Base-by-base conservation (phyloP, 2,329 filamentous ascomycete genomes). In the Microsporum canis region DNA sequence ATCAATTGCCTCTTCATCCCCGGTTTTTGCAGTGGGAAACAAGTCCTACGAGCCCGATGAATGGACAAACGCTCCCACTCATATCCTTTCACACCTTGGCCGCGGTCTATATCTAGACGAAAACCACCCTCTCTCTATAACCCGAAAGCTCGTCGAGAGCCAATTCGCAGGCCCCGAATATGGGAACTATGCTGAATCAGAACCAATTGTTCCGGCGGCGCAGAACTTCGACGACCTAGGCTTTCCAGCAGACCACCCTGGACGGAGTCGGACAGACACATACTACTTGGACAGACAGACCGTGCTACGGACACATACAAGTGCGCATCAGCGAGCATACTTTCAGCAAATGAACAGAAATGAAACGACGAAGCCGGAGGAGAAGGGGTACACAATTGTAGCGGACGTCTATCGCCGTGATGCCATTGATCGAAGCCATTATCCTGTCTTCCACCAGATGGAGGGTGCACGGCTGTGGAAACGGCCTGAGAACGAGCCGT, bases 361-460 rank as follows among this genome's bases (percentile, higher is more conserved):
- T 57, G 72, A 75, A 45, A 63, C 63, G 5, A 67, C 63, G 6
- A 68, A 67, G 5, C 72, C 73, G 2, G 68, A 72, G 43, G 66
- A 76, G 57, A 82, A 85, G 41, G 94, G 92, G 2, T 99, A 91
- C 72, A 87, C 95, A 38, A 88, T 99, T 71, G 88, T 88, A 62
- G 94, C 92, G 29, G 94, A 99, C 72, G 94, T 99, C 17, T 99
- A 97, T 74, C 85, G 94, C 49, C 83, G 94, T 65, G 94, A 99
- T 82, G 91, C 92, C 61, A 88, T 99, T 69, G 94, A 99, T 75
- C 84, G 89, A 61, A 94, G 87, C 67, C 94, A 99, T 76, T 97
- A 97, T 75, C 94, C 94, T 0, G 85, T 95, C 62, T 99, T 99
- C 75, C 94, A 99, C 76, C 94, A 99, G 77, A 97, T 97, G 91